These are phyloP conservation scores for Fusarium sp. DNA, from an alignment of 2,329 filamentous ascomycete species.

Conservation along the genomic window DNA sequence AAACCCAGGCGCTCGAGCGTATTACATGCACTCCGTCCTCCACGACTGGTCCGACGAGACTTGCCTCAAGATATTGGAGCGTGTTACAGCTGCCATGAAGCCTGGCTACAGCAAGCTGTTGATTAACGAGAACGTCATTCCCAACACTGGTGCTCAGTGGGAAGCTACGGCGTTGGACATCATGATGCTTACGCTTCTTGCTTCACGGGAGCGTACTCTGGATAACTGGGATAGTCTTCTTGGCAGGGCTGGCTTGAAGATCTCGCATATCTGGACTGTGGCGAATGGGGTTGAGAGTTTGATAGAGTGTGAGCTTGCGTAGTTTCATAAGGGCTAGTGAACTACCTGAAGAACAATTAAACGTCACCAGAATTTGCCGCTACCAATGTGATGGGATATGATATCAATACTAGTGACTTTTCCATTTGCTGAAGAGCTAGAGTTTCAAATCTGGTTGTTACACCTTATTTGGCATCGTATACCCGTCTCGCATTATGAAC, in stretches of 20 bases:
- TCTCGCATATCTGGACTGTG: constrained; percentile 52
- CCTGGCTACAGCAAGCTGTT: constrained; percentile 56
- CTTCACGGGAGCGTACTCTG: constrained; percentile 54
- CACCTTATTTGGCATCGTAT: too few species aligned
- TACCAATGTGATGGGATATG: too few species aligned
- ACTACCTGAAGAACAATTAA: too few species aligned
- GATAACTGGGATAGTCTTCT: constrained; percentile 54
- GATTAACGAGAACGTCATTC: constrained; percentile 56
- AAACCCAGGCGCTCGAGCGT: constrained; percentile 53
- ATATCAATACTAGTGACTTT: too few species aligned
- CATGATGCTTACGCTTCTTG: constrained; percentile 52
- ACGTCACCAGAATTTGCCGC: too few species aligned
- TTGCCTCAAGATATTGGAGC: constrained; percentile 49
- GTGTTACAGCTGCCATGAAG: constrained; percentile 54
- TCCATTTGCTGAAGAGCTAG: too few species aligned
- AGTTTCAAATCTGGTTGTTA: too few species aligned
- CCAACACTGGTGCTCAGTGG: constrained; percentile 52
- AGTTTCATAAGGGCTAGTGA: background rate
- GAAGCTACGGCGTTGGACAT: constrained; percentile 56
- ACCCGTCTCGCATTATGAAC: too few species aligned
- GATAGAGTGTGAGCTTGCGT: background rate
- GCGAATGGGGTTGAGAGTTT: constrained; percentile 55
- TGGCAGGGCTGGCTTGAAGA: constrained; percentile 52
- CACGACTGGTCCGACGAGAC: constrained; percentile 59
- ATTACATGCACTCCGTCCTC: constrained; percentile 58